Percentiles rank a stretch among this genome's conserved stretches.
These are phyloP conservation scores for Capsella bursapastoris DNA, from an alignment of 345 rosid genomes.

Conservation along the genomic window DNA sequence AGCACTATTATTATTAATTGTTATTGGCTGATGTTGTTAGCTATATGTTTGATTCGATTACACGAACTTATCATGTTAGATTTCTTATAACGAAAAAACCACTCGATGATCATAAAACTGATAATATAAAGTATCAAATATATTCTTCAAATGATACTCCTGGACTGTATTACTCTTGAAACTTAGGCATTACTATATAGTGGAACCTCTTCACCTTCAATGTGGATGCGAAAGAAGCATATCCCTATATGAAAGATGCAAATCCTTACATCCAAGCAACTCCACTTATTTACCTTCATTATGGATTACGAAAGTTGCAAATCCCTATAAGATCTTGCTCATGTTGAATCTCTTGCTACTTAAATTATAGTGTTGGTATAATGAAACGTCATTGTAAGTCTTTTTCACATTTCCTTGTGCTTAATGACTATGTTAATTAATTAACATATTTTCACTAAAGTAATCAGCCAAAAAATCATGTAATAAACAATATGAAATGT, in stretches of 20 bases:
- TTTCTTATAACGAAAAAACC: neutral
- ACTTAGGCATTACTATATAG: too few species aligned
- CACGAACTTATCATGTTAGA: constrained; percentile 6
- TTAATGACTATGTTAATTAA: neutral
- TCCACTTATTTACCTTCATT: too few species aligned
- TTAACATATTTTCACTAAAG: neutral
- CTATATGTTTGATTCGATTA: neutral
- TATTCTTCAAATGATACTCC: too few species aligned
- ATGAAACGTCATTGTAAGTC: neutral
- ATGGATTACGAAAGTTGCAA: too few species aligned
- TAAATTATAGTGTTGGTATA: neutral
- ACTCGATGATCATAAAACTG: too few species aligned
- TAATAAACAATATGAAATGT: neutral
- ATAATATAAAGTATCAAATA: too few species aligned
- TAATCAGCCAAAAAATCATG: neutral
- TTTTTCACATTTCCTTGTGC: neutral
- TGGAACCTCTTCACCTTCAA: too few species aligned
- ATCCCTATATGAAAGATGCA: too few species aligned
- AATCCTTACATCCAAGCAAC: too few species aligned
- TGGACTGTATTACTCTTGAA: too few species aligned
- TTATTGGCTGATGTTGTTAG: constrained; percentile 26
- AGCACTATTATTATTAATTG: constrained; percentile 2
- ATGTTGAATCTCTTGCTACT: neutral
- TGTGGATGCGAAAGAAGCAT: too few species aligned
- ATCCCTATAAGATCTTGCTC: neutral